Evolutionary conservation across 1,284 basidiomycete genomes (phyloP).

Genomic region (Cystobasidium slooffiae): DNA sequence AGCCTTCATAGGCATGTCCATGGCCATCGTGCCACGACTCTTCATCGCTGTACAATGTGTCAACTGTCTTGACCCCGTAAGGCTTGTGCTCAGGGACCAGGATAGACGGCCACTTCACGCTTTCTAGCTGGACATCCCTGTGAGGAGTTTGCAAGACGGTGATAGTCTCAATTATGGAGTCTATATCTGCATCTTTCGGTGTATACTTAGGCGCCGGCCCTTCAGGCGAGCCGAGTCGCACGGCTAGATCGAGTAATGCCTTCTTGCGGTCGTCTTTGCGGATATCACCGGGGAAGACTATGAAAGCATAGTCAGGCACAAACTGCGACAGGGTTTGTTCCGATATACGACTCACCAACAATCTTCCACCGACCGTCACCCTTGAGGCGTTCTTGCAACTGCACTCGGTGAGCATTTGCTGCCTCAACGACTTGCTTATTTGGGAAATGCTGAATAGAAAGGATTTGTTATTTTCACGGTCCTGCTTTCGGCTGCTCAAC

Average conservation of each 20-base stretch:
- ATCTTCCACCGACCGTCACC: slow-evolving; percentile 46
- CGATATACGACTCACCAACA: slow-evolving; percentile 13
- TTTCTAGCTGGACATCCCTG: slow-evolving; percentile 45
- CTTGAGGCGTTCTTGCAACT: slow-evolving; percentile 43
- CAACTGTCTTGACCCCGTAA: slow-evolving; percentile 46
- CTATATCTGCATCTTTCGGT: slow-evolving; percentile 44
- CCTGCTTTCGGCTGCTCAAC: too few species aligned
- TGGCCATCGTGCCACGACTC: slow-evolving; percentile 53
- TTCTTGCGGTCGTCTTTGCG: slow-evolving; percentile 22
- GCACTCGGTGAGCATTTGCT: slow-evolving; percentile 45
- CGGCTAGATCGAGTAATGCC: slow-evolving; percentile 43
- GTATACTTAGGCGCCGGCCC: slow-evolving; percentile 49
- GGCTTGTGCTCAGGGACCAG: slow-evolving; percentile 47
- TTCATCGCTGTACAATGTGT: slow-evolving; percentile 54
- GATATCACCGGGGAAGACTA: slow-evolving; percentile 51
- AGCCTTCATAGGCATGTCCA: slow-evolving; percentile 54
- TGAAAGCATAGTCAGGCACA: background rate
- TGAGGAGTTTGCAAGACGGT: slow-evolving; percentile 50
- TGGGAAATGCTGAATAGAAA: slow-evolving; percentile 42
- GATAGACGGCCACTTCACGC: slow-evolving; percentile 45
- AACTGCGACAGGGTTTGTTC: background rate
- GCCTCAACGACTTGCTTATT: slow-evolving; percentile 44
- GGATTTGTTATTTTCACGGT: too few species aligned
- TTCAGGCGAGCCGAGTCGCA: slow-evolving; percentile 44
- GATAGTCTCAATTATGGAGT: slow-evolving; percentile 50